Base-by-base conservation (phyloP, 345 rosid genomes). In the Rhodamnia rubescens region DNA sequence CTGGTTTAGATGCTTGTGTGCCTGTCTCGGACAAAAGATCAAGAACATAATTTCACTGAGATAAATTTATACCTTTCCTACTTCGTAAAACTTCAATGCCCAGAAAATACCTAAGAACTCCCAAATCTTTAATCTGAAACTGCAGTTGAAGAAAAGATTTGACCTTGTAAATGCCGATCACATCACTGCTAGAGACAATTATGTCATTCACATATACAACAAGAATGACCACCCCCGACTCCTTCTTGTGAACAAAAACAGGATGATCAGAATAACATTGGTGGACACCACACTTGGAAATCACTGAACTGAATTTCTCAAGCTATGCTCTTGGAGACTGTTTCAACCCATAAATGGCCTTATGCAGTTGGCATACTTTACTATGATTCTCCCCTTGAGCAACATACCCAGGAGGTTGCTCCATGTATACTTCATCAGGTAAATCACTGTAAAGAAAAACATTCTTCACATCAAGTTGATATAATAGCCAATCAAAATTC, bases 251-350 rank as follows among this genome's bases (percentile, higher is more conserved):
- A 56, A 2, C n/a, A 22, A 56, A 56, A 24, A n/a, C n/a, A n/a
- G n/a, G n/a, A 0, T 26, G 13, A 24, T 24, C 24, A 56, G 13
- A 56, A 56, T 56, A 56, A 56, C 14, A 24, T 0, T 56, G 6
- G 24, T 56, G n/a, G 6, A 56, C 22, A 22, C 59, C 9, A 56
- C 5, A 24, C 59, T n/a, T 56, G 12, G 42, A 56, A 56, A 56
- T 56, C 0, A 11, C 0, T 24, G 0, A 56, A 56, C 0, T 24
- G n/a, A n/a, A n/a, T n/a, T n/a, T n/a, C n/a, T n/a, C n/a, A n/a
- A n/a, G n/a, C n/a, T n/a, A n/a, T n/a, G n/a, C n/a, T n/a, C n/a
- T n/a, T n/a, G n/a, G n/a, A n/a, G n/a, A n/a, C n/a, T n/a, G n/a
- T n/a, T n/a, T n/a, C n/a, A n/a, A n/a, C n/a, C n/a, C n/a, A n/a